Evolutionary conservation across 1,139 yeast genomes (phyloP).

Genomic region (Yamadazyma sp.): DNA sequence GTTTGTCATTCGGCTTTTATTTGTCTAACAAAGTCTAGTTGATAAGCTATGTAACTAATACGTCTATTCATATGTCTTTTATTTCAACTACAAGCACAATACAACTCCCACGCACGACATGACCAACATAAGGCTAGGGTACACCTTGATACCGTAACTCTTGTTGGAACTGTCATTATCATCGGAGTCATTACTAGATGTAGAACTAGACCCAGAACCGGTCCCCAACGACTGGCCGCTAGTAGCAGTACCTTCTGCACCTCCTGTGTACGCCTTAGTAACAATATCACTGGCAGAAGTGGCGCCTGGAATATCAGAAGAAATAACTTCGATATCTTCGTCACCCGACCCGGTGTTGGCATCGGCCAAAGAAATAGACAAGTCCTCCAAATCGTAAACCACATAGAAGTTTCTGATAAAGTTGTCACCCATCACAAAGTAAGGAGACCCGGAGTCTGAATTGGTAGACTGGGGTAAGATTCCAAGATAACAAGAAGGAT

Average conservation of each 20-base stretch:
- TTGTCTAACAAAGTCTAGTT: too few species aligned
- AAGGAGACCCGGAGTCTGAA: conserved; percentile 8
- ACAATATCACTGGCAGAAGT: conserved; percentile 45
- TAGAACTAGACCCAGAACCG: background rate
- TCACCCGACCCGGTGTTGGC: conserved; percentile 36
- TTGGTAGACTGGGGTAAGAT: conserved; percentile 6
- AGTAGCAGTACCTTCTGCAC: conserved; percentile 2
- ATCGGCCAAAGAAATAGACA: conserved; percentile 65
- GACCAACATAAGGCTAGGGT: background rate
- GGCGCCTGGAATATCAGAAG: conserved; percentile 12
- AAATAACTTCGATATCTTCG: conserved; percentile 39
- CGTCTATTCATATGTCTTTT: too few species aligned
- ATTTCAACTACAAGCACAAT: conserved; percentile 1
- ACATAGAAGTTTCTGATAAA: conserved; percentile 71
- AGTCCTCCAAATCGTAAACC: conserved; percentile 70
- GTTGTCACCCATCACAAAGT: conserved; percentile 60
- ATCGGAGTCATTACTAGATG: too few species aligned
- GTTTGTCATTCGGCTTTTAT: too few species aligned
- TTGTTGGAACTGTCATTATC: too few species aligned
- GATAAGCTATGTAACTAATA: too few species aligned
- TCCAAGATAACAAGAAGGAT: conserved; percentile 19
- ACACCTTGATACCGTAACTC: background rate
- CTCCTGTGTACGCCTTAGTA: conserved; percentile 7
- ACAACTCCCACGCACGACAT: background rate
- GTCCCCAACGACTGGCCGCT: background rate